Evolutionary conservation across 2,329 filamentous ascomycete genomes (phyloP), one percentile per base, ranked within the genome.

Genomic region (Pseudopithomyces chartarum): DNA sequence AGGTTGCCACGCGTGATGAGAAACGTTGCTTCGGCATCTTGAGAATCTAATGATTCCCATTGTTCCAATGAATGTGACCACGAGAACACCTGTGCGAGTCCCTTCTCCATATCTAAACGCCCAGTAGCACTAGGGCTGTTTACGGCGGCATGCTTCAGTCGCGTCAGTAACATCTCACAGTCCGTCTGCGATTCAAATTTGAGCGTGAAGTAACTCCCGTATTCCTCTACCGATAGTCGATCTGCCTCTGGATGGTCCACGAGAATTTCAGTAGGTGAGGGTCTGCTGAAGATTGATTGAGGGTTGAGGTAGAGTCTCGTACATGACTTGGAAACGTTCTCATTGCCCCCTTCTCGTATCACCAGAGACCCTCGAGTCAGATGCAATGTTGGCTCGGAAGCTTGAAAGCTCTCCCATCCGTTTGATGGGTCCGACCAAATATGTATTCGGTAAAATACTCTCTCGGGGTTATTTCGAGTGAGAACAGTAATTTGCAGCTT

Each of bases 321-420:
- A 11, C 8, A 15, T 26, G 12, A 17, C 33, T 48, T 26, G n/a
- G 23, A 39, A 19, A 32, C 22, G 19, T 20, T 50, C 2, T 39
- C 34, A 15, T 36, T 29, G 7, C 20, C 53, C 62, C 60, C 13
- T 48, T 56, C 33, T 60, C 52, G 45, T 57, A 61, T 46, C 10
- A 66, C 57, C 6, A 68, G 29, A 22, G 42, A 63, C 3, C 64
- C 63, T 10, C 52, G 39, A 32, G 52, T 55, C 6, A 70, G 49
- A 6, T 61, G 54, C 26, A 73, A 48, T 6, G 51, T 54, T 33
- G 61, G 65, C 43, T 65, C 61, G 20, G 58, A 23, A 23, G 58
- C 52, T 23, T 57, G 54, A 1, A 67, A 46, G 1, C 50, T 46
- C 17, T 59, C 55, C 64, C 63, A 66, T 3, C 46, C 20, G 1